Evolutionary conservation across 192 early-diverging fungal species (phyloP).

Genomic region (Coemansia sp.): DNA sequence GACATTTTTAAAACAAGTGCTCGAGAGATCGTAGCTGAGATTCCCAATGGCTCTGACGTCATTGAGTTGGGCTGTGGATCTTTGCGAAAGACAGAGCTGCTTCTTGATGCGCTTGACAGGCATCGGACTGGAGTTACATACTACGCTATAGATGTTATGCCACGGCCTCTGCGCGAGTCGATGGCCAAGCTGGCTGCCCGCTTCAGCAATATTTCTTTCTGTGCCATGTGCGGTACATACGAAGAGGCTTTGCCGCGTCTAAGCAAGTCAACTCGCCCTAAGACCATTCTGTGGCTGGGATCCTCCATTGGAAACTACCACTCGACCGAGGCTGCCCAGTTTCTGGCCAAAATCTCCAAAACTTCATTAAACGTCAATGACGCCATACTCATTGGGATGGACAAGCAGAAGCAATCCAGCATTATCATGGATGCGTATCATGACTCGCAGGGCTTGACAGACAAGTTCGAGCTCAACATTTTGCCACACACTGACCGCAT

Average conservation of each 20-base stretch:
- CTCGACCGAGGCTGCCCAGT: conserved; percentile 62
- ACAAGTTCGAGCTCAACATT: conserved; percentile 82
- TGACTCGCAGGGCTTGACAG: conserved; percentile 72
- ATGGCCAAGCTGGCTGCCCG: conserved; percentile 60
- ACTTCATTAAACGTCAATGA: conserved; percentile 66
- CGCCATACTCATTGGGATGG: conserved; percentile 80
- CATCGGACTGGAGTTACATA: conserved; percentile 67
- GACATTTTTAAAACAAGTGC: conserved; percentile 69
- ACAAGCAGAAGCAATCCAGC: conserved; percentile 69
- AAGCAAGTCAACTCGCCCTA: conserved; percentile 55
- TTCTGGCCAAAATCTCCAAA: conserved; percentile 59
- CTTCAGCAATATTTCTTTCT: conserved; percentile 67
- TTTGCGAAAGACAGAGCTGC: conserved; percentile 81
- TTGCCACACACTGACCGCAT: conserved; percentile 74
- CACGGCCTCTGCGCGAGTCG: conserved; percentile 70
- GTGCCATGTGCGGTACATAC: conserved; percentile 86
- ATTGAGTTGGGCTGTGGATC: conserved; percentile 90
- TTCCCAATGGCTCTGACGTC: conserved; percentile 66
- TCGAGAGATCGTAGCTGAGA: conserved; percentile 61
- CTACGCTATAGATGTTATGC: conserved; percentile 87
- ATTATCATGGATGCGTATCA: conserved; percentile 81
- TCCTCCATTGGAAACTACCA: conserved; percentile 82
- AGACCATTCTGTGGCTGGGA: conserved; percentile 85
- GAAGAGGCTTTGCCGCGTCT: conserved; percentile 73
- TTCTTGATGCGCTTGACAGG: conserved; percentile 72